Percentiles rank a stretch among this genome's conserved stretches.
Conservation (phyloP, 2,329 filamentous ascomycete genomes). For the Aspergillus viridinutans region DNA sequence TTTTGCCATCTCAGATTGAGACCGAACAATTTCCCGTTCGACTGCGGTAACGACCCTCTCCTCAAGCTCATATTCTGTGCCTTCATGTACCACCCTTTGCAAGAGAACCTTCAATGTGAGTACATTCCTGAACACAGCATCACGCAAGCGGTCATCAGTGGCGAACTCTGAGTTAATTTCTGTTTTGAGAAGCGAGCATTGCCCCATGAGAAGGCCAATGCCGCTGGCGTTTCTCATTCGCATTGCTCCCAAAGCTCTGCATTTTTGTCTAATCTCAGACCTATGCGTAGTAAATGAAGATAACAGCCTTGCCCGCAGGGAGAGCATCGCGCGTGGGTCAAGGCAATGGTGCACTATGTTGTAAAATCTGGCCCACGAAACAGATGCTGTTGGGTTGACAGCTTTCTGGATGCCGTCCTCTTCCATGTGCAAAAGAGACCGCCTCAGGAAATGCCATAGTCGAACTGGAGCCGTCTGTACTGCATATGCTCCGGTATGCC, state of each 20-base stretch:
- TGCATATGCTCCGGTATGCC: slow-evolving; percentile 75
- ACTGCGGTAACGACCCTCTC: slow-evolving; percentile 54
- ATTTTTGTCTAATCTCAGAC: slow-evolving; percentile 71
- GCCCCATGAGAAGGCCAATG: slow-evolving; percentile 80
- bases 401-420: slow-evolving; percentile 34
- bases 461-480: slow-evolving; percentile 78
- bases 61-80: slow-evolving; percentile 52
- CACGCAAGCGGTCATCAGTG: slow-evolving; percentile 59
- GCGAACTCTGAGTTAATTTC: slow-evolving; percentile 49
- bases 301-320: slow-evolving; percentile 67
- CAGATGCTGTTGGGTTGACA: slow-evolving; percentile 28
- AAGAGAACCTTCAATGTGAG: slow-evolving; percentile 83
- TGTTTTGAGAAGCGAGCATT: slow-evolving; percentile 67
- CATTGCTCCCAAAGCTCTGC: slow-evolving; percentile 65
- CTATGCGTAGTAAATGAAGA: slow-evolving; percentile 74
- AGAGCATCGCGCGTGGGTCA: slow-evolving; percentile 64
- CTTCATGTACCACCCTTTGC: slow-evolving; percentile 62
- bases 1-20: slow-evolving; percentile 10
- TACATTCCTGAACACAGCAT: slow-evolving; percentile 73
- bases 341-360: slow-evolving; percentile 72
- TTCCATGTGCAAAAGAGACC: slow-evolving; percentile 48
- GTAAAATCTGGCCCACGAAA: slow-evolving; percentile 65
- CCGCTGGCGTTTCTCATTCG: slow-evolving; percentile 79
- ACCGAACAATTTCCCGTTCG: slow-evolving; percentile 56
- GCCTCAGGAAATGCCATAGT: slow-evolving; percentile 69